A percentile compares a stretch with the other conserved stretches of the same genome.
Conservation (phyloP, 1,284 basidiomycete genomes). For the Ceratobasidium theobromae region DNA sequence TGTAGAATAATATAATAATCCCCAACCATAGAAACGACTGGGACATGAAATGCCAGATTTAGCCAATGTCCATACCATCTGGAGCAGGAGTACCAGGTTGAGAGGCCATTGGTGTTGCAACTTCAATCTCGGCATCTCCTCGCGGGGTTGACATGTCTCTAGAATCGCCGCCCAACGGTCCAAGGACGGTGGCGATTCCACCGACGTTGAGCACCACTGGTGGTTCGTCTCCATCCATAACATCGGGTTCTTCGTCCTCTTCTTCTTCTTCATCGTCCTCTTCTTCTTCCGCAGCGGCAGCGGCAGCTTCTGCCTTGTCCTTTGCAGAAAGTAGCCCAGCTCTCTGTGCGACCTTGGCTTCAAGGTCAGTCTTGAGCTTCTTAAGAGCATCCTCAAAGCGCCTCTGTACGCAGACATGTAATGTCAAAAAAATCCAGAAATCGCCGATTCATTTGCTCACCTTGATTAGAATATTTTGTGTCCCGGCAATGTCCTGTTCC, state of each 20-base stretch:
- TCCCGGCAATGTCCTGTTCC: constrained; percentile 79
- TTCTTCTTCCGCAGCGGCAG: constrained; percentile 1
- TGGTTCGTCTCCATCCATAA: constrained; percentile 15
- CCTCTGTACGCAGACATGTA: constrained; percentile 54
- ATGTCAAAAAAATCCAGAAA: not conserved
- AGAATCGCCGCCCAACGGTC: not conserved
- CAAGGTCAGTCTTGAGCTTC: constrained; percentile 83
- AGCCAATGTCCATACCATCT: constrained; percentile 25
- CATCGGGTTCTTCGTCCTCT: constrained; percentile 23
- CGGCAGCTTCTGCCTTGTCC: constrained; percentile 22
- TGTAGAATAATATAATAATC: too few species aligned
- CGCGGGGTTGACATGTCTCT: constrained; percentile 28
- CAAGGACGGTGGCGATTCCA: constrained; percentile 9
- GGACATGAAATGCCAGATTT: too few species aligned
- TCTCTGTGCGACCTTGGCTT: constrained; percentile 79
- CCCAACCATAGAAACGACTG: too few species aligned
- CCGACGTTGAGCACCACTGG: constrained; percentile 16
- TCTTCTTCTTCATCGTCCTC: constrained; percentile 26
- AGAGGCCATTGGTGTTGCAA: constrained; percentile 27
- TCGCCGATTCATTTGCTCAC: constrained; percentile 43
- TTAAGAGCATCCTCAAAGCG: constrained; percentile 91
- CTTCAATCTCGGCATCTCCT: constrained; percentile 12
- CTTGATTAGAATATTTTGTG: constrained; percentile 85
- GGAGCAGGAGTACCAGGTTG: constrained; percentile 27
- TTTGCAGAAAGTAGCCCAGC: constrained; percentile 40